Conservation (phyloP, 371 early-diverging fungal species). For the Mortierella sp. region DNA sequence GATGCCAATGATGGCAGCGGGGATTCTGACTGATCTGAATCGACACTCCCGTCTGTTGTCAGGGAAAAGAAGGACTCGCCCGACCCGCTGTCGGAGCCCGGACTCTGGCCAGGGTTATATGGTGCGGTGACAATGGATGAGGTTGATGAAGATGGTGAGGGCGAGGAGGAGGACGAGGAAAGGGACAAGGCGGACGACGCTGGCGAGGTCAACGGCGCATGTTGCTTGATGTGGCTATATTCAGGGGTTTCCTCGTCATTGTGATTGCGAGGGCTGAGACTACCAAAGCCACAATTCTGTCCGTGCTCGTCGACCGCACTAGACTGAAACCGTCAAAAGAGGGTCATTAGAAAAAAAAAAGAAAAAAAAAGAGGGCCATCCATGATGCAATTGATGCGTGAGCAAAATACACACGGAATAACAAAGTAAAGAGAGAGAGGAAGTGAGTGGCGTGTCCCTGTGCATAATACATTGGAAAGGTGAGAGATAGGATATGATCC, state of each 20-base stretch:
- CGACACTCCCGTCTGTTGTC: not conserved
- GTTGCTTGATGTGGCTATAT: not conserved
- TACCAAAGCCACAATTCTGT: not conserved
- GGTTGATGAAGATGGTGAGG: not conserved
- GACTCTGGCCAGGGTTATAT: constrained; percentile 1
- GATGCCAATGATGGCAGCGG: not conserved
- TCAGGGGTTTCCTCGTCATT: constrained; percentile 7
- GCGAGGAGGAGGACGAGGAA: constrained; percentile 2
- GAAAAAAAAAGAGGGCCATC: not conserved
- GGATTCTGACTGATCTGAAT: not conserved
- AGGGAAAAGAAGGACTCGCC: not conserved
- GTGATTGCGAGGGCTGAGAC: not conserved
- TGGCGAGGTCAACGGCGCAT: not conserved
- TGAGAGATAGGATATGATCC: not conserved
- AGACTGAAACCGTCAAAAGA: not conserved
- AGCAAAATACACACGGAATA: not conserved
- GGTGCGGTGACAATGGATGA: not conserved
- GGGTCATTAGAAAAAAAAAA: not conserved
- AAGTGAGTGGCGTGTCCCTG: not conserved
- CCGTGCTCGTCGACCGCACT: not conserved
- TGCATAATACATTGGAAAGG: not conserved
- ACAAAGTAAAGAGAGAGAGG: not conserved
- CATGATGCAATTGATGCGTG: constrained; percentile 13
- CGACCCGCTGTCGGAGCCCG: constrained; percentile 4
- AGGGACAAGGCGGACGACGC: not conserved